Evolutionary conservation across 2,329 filamentous ascomycete species (phyloP).

Genomic region (Alternaria sp.): DNA sequence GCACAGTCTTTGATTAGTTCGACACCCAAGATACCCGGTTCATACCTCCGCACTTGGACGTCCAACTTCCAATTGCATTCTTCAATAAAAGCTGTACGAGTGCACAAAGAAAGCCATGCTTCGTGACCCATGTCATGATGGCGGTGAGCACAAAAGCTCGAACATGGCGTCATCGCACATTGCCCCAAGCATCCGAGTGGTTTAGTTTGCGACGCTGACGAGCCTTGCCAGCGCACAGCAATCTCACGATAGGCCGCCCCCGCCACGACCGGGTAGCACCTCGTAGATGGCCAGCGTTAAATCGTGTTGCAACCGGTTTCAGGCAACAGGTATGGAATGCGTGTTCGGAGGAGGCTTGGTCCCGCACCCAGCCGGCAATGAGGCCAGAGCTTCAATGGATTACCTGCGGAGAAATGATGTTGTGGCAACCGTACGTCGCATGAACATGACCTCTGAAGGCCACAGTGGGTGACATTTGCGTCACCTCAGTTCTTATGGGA

Average conservation of each 20-base stretch:
- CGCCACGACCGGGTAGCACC: slow-evolving; percentile 12
- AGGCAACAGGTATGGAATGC: slow-evolving; percentile 5
- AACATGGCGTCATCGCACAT: slow-evolving; percentile 31
- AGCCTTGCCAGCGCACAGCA: slow-evolving; percentile 27
- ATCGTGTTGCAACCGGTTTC: slow-evolving; percentile 5
- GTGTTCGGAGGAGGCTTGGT: slow-evolving; percentile 2
- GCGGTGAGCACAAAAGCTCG: slow-evolving; percentile 25
- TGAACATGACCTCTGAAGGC: slow-evolving; percentile 26
- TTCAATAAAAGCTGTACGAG: slow-evolving; percentile 1
- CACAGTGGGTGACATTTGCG: slow-evolving; percentile 1
- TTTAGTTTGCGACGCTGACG: slow-evolving; percentile 17
- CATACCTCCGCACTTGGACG: slow-evolving; percentile 4
- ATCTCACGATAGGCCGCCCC: slow-evolving; percentile 24
- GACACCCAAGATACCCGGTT: slow-evolving; percentile 15
- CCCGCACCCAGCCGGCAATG: background rate
- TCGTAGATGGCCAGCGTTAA: slow-evolving; percentile 15
- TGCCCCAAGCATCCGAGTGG: slow-evolving; percentile 12
- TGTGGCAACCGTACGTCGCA: slow-evolving; percentile 7
- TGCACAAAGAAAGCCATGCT: slow-evolving; percentile 9
- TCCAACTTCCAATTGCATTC: background rate
- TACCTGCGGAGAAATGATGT: slow-evolving; percentile 1
- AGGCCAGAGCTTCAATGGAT: slow-evolving; percentile 3
- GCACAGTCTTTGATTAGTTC: slow-evolving; percentile 7
- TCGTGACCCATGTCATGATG: slow-evolving; percentile 18
- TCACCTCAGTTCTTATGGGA: background rate